phyloP scores from a whole-genome alignment of 108 stramenopile genomes.

The Nitzschia sp. region DNA sequence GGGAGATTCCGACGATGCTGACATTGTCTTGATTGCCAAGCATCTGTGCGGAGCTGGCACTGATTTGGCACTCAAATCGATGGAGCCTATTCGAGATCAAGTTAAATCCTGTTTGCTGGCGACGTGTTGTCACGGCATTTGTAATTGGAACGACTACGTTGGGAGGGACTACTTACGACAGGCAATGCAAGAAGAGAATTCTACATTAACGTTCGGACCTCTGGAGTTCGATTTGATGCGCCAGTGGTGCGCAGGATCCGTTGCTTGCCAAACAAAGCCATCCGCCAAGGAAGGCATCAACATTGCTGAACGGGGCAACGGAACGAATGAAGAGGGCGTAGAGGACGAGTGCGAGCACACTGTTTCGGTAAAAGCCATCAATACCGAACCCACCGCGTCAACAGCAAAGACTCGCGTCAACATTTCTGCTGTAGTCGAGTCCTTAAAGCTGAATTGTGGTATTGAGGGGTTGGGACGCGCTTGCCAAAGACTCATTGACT shows the following conservation, averaged over 20 bases:
- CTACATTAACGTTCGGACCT: slow-evolving; percentile 52
- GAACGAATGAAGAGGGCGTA: slow-evolving; percentile 9
- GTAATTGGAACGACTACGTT: slow-evolving; percentile 78
- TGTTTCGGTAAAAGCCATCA: background rate
- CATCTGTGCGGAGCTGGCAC: slow-evolving; percentile 83
- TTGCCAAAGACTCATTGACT: slow-evolving; percentile 83
- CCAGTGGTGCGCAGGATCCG: slow-evolving; percentile 69
- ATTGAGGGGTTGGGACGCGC: slow-evolving; percentile 77
- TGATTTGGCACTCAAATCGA: slow-evolving; percentile 76
- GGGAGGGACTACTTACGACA: slow-evolving; percentile 63
- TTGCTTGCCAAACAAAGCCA: slow-evolving; percentile 25
- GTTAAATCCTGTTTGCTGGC: slow-evolving; percentile 75
- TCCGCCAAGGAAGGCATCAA: background rate
- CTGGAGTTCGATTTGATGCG: slow-evolving; percentile 73
- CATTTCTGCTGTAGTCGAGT: slow-evolving; percentile 41
- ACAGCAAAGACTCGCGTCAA: background rate
- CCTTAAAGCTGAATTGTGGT: slow-evolving; percentile 64
- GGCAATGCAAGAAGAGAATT: slow-evolving; percentile 24
- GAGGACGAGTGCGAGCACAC: slow-evolving; percentile 6
- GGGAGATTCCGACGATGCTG: slow-evolving; percentile 12
- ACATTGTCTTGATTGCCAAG: slow-evolving; percentile 72
- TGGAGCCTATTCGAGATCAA: slow-evolving; percentile 40
- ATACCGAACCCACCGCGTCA: background rate
- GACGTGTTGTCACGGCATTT: slow-evolving; percentile 88
- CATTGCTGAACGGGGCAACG: background rate